A percentile compares a stretch with the other conserved stretches of the same genome.
Evolutionary conservation across 1,284 basidiomycete genomes (phyloP).

Genomic region (Sparassis latifolia): DNA sequence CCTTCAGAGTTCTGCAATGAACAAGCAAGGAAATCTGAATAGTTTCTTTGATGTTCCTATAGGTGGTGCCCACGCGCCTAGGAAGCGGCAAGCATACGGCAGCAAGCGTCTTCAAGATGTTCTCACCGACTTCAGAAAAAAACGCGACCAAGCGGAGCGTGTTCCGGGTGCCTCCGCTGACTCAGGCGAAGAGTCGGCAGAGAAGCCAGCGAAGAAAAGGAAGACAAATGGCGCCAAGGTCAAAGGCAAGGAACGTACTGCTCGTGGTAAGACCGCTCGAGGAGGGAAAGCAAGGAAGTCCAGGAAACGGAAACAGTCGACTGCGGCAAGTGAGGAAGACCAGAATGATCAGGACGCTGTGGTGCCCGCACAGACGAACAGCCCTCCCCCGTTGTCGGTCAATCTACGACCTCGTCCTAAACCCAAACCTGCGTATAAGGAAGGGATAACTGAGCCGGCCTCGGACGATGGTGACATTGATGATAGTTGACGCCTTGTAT

Average conservation of each 20-base stretch:
- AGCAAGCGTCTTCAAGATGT: conserved; percentile 89
- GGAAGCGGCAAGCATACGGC: conserved; percentile 72
- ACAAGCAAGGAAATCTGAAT: conserved; percentile 70
- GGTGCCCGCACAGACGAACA: conserved; percentile 4
- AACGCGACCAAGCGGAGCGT: conserved; percentile 23
- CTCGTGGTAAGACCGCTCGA: conserved; percentile 8
- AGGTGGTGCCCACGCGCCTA: conserved; percentile 67
- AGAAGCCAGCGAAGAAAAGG: conserved; percentile 26
- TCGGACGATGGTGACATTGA: no score
- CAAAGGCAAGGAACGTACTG: conserved; percentile 11
- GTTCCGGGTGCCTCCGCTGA: conserved; percentile 7
- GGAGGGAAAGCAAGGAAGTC: conserved; percentile 19
- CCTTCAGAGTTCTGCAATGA: conserved; percentile 50
- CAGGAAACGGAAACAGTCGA: conserved; percentile 12
- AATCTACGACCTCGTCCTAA: conserved; percentile 32
- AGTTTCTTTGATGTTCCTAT: conserved; percentile 56
- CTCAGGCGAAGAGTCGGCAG: conserved; percentile 12
- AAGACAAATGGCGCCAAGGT: conserved; percentile 20
- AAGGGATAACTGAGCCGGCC: no score
- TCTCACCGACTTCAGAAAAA: conserved; percentile 75
- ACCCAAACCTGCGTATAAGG: conserved; percentile 7
- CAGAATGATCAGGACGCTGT: conserved; percentile 18
- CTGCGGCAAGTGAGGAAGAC: conserved; percentile 19
- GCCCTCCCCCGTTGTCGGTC: conserved; percentile 18
- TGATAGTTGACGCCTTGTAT: no score